These are phyloP conservation scores for Polyporus arcularius DNA, from an alignment of 768 basidiomycete species.

Conservation along the genomic window DNA sequence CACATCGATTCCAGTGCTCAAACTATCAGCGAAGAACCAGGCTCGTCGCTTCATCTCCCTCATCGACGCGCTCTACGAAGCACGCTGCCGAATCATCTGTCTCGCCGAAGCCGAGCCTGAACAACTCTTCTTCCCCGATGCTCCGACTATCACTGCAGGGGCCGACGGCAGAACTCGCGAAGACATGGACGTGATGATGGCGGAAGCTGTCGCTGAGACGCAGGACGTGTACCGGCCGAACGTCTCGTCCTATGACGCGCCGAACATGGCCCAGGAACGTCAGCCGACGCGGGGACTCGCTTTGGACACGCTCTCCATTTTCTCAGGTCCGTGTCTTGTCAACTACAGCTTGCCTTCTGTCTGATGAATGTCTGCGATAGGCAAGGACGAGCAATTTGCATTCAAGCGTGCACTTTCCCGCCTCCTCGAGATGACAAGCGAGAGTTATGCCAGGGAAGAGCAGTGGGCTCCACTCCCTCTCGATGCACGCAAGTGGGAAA, in stretches of 20 bases:
- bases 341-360: not conserved
- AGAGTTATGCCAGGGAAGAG: constrained; percentile 33
- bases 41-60: constrained; percentile 61
- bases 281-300: constrained; percentile 30
- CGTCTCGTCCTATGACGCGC: constrained; percentile 51
- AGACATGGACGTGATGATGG: constrained; percentile 39
- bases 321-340: constrained; percentile 37
- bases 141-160: constrained; percentile 17
- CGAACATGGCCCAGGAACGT: constrained; percentile 33
- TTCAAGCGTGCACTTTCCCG: constrained; percentile 64
- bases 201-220: constrained; percentile 53
- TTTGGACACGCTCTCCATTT: constrained; percentile 55
- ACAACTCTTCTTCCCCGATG: constrained; percentile 59
- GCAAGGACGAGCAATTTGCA: constrained; percentile 63
- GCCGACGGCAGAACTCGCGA: not conserved
- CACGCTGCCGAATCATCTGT: constrained; percentile 39
- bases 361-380: constrained; percentile 25
- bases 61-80: constrained; percentile 59
- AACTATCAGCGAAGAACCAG: constrained; percentile 55
- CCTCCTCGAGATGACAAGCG: constrained; percentile 56
- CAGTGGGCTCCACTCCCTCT: constrained; percentile 39
- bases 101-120: constrained; percentile 42
- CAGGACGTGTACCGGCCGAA: constrained; percentile 56
- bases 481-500: constrained; percentile 37
- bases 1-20: constrained; percentile 50